Evolutionary conservation across 1,284 basidiomycete genomes (phyloP), one percentile per base, ranked within the genome.

Genomic region (Leccinum variabile): DNA sequence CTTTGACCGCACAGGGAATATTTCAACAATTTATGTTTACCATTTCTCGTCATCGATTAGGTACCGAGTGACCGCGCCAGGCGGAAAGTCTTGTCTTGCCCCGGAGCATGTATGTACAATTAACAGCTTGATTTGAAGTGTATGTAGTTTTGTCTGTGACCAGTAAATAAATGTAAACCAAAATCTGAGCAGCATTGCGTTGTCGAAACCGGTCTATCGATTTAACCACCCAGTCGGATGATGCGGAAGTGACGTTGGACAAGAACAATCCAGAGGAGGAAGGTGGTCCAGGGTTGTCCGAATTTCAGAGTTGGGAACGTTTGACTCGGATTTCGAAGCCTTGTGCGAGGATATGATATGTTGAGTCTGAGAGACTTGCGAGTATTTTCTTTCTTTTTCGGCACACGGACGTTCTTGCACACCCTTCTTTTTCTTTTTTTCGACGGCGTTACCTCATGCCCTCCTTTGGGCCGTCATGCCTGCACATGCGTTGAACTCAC

Each of bases 271-370:
- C 6, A 30, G 69, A 65, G 2, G 64, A 63, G 13, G 13, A 7
- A 49, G 14, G 39, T 2, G n/a, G n/a, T n/a, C n/a, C n/a, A n/a
- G 57, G 30, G 1, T 30, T 64, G 28, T 59, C 64, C 2, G 57
- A 8, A 13, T 67, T 69, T 33, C 65, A 28, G 28, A 28, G 53
- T 56, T 71, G 54, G 65, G 67, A 0, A 16, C 59, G n/a, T 67
- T 75, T 59, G n/a, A n/a, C n/a, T n/a, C n/a, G n/a, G 69, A 72
- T 37, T 71, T 71, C 16, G 71, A 72, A 55, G 59, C n/a, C n/a
- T n/a, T n/a, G 59, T 11, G 10, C 57, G 56, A 54, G 60, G n/a
- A n/a, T n/a, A n/a, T n/a, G 39, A 59, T 50, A 50, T 70, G 16
- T 64, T 68, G n/a, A 65, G 54, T 32, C n/a, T n/a, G n/a, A 44